Evolutionary conservation across 129 eudicot species (phyloP).

Genomic region (Apium graveolens): DNA sequence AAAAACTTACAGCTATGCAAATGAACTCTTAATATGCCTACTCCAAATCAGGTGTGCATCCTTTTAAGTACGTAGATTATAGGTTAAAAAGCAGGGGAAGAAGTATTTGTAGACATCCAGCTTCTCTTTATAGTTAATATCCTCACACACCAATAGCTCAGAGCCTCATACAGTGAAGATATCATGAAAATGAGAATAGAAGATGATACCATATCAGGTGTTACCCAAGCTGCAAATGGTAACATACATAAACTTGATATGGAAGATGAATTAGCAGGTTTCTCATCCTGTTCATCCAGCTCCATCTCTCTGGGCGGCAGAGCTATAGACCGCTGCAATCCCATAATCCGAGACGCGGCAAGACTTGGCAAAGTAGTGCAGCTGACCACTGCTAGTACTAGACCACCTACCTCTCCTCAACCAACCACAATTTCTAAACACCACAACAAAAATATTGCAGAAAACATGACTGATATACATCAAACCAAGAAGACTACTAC

Average conservation of each 20-base stretch:
- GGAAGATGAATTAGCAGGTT: slow-evolving; percentile 18
- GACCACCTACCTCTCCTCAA: slow-evolving; percentile 14
- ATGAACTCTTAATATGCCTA: background rate
- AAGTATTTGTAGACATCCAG: background rate
- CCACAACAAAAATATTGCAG: slow-evolving; percentile 5
- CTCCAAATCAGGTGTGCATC: background rate
- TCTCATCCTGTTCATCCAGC: slow-evolving; percentile 21
- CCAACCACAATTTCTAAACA: slow-evolving; percentile 15
- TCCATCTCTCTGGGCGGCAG: slow-evolving; percentile 17
- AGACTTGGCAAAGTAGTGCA: slow-evolving; percentile 22
- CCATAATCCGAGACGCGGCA: slow-evolving; percentile 61
- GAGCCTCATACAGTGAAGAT: background rate
- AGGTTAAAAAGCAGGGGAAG: background rate
- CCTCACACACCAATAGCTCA: background rate
- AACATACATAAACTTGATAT: slow-evolving; percentile 27
- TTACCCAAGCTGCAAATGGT: slow-evolving; percentile 40
- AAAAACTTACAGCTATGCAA: background rate
- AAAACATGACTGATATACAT: background rate
- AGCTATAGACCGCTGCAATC: slow-evolving; percentile 89
- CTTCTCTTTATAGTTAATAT: background rate
- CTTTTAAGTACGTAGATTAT: background rate
- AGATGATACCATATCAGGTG: slow-evolving; percentile 31
- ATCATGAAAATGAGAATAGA: slow-evolving; percentile 11
- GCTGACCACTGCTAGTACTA: slow-evolving; percentile 8
- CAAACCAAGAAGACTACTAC: background rate